These are phyloP conservation scores for Aureoboletus auriporus DNA, from an alignment of 768 basidiomycete genomes.

Conservation along the genomic window DNA sequence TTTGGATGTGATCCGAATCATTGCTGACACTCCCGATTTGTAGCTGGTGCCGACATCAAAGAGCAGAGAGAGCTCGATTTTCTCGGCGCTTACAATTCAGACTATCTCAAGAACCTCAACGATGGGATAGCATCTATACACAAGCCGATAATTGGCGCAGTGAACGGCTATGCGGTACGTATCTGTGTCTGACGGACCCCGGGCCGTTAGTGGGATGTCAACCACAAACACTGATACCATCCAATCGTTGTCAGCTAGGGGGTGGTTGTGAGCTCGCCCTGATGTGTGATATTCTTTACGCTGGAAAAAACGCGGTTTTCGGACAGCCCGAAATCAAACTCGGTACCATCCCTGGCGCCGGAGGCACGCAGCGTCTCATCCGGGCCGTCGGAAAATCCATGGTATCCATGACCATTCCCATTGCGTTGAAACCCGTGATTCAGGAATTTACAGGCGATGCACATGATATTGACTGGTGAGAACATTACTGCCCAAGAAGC, in stretches of 20 bases:
- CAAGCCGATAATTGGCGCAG: slow-evolving; percentile 92
- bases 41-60: slow-evolving; percentile 94
- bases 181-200: too few species aligned
- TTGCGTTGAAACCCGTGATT: neutral
- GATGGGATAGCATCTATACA: slow-evolving; percentile 48
- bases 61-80: slow-evolving; percentile 90
- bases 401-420: slow-evolving; percentile 10
- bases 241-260: slow-evolving; percentile 58
- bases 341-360: slow-evolving; percentile 91
- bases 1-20: too few species aligned
- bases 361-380: slow-evolving; percentile 89
- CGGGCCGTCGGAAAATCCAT: slow-evolving; percentile 79
- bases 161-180: slow-evolving; percentile 82
- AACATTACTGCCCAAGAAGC: slow-evolving; percentile 45
- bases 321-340: slow-evolving; percentile 96
- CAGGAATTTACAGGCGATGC: slow-evolving; percentile 41
- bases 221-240: neutral
- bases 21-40: too few species aligned
- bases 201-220: neutral
- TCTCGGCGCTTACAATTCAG: slow-evolving; percentile 39
- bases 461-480: slow-evolving; percentile 50
- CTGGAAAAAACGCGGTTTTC: slow-evolving; percentile 82
- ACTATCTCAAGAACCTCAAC: slow-evolving; percentile 44
- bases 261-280: slow-evolving; percentile 96
- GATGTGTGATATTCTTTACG: slow-evolving; percentile 93